phyloP scores from a whole-genome alignment of 495 filamentous ascomycete genomes.

The Penicillium mononematosum region DNA sequence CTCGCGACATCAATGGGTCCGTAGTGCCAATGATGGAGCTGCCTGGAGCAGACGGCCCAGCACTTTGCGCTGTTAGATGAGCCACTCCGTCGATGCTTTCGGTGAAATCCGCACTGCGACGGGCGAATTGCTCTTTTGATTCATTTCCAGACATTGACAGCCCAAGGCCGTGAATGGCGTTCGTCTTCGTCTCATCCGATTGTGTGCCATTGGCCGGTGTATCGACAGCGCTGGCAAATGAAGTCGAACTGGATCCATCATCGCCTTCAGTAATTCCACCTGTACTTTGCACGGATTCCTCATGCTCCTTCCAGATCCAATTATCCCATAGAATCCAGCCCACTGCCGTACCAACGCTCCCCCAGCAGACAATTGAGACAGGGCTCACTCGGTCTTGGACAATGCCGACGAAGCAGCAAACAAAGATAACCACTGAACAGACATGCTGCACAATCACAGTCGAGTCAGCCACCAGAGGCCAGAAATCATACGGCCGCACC shows the following conservation, averaged over 20 bases:
- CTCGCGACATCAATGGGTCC: slow-evolving; percentile 18
- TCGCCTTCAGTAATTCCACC: slow-evolving; percentile 42
- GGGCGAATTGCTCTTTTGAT: slow-evolving; percentile 27
- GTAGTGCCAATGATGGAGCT: slow-evolving; percentile 9
- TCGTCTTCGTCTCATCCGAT: slow-evolving; percentile 29
- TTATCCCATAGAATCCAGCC: slow-evolving; percentile 91
- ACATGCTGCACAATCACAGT: slow-evolving; percentile 98
- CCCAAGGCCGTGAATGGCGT: slow-evolving; percentile 48
- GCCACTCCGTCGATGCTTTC: slow-evolving; percentile 9
- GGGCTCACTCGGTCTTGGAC: slow-evolving; percentile 81
- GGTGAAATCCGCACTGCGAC: slow-evolving; percentile 21
- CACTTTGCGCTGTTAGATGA: slow-evolving; percentile 8
- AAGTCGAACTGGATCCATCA: slow-evolving; percentile 49
- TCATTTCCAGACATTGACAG: slow-evolving; percentile 40
- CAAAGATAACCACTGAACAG: slow-evolving; percentile 88
- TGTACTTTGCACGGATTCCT: slow-evolving; percentile 37
- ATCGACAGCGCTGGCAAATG: slow-evolving; percentile 41
- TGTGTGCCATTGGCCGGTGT: slow-evolving; percentile 25
- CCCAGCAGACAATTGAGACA: slow-evolving; percentile 79
- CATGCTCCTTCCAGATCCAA: slow-evolving; percentile 69
- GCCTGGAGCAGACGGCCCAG: slow-evolving; percentile 16
- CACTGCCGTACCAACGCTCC: slow-evolving; percentile 76
- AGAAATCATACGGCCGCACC: slow-evolving; percentile 95
- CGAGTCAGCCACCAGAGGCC: slow-evolving; percentile 90
- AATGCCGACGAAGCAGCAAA: slow-evolving; percentile 91